phyloP scores from a whole-genome alignment of 768 basidiomycete species.

The Kwoniella newhampshirensis region DNA sequence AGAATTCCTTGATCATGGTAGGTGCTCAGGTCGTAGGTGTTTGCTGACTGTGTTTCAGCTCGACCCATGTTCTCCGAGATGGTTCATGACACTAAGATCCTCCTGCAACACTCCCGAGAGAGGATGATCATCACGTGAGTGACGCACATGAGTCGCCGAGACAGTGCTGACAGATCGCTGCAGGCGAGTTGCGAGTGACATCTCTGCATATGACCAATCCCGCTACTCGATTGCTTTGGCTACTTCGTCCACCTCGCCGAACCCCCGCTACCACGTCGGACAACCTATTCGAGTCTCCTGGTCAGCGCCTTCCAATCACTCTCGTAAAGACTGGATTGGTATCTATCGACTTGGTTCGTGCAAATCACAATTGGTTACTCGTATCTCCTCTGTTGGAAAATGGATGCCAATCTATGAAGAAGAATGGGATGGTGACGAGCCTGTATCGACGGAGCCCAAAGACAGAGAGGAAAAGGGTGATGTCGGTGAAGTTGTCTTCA shows the following conservation, averaged over 20 bases:
- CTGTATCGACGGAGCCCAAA: constrained; percentile 52
- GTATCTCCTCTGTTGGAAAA: constrained; percentile 78
- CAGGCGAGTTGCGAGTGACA: constrained; percentile 77
- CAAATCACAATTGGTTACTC: constrained; percentile 76
- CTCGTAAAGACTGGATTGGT: constrained; percentile 93
- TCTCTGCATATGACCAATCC: constrained; percentile 73
- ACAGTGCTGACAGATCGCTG: constrained; percentile 7
- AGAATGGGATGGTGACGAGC: constrained; percentile 89
- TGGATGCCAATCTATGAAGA: constrained; percentile 90
- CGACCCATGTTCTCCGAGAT: constrained; percentile 83
- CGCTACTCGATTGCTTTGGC: constrained; percentile 72
- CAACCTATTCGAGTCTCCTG: constrained; percentile 83
- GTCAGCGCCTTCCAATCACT: constrained; percentile 82
- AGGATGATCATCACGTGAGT: constrained; percentile 85
- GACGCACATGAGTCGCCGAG: background rate
- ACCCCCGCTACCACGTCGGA: constrained; percentile 77
- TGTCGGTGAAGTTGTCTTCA: constrained; percentile 69
- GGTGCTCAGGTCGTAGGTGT: constrained; percentile 43
- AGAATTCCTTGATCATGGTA: constrained; percentile 88
- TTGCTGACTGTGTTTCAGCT: constrained; percentile 58
- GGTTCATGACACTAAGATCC: constrained; percentile 85
- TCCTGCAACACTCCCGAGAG: constrained; percentile 87
- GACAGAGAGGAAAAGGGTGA: constrained; percentile 26
- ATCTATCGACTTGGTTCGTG: constrained; percentile 77
- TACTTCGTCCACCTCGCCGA: constrained; percentile 48